phyloP scores from a whole-genome alignment of 2,329 filamentous ascomycete species.

The Monosporascus sp. region DNA sequence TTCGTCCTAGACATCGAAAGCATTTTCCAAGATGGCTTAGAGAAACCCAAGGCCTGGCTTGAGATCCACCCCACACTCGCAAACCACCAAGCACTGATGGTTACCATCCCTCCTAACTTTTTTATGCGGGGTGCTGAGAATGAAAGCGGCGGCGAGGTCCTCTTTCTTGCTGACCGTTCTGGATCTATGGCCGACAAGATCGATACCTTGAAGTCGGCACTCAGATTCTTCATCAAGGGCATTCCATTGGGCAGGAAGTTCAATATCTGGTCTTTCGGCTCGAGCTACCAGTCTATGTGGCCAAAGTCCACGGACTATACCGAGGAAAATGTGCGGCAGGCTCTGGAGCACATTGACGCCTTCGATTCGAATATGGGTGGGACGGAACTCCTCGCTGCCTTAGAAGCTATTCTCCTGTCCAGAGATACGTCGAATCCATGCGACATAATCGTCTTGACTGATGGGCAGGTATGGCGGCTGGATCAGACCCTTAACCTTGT shows the following conservation, averaged over 20 bases:
- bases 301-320: conserved; percentile 7
- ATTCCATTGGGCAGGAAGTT: conserved; percentile 31
- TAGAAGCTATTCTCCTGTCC: conserved; percentile 39
- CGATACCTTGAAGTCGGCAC: conserved; percentile 38
- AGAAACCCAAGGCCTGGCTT: conserved; percentile 16
- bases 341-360: too few species aligned
- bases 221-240: conserved; percentile 54
- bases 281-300: conserved; percentile 6
- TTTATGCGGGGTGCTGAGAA: conserved; percentile 2
- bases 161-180: conserved; percentile 24
- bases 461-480: conserved; percentile 49
- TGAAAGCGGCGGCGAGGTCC: conserved; percentile 6
- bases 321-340: too few species aligned
- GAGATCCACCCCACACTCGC: conserved; percentile 18
- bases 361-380: conserved; percentile 46
- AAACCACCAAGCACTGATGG: conserved; percentile 20
- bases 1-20: conserved; percentile 21
- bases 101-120: conserved; percentile 16
- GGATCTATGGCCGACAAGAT: conserved; percentile 43
- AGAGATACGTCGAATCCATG: conserved; percentile 34
- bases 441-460: conserved; percentile 51
- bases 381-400: conserved; percentile 44
- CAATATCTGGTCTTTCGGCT: conserved; percentile 53
- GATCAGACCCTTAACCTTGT: conserved; percentile 42
- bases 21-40: background rate